Evolutionary conservation across 1,284 basidiomycete species (phyloP).

Genomic region (Tausonia pullulans): DNA sequence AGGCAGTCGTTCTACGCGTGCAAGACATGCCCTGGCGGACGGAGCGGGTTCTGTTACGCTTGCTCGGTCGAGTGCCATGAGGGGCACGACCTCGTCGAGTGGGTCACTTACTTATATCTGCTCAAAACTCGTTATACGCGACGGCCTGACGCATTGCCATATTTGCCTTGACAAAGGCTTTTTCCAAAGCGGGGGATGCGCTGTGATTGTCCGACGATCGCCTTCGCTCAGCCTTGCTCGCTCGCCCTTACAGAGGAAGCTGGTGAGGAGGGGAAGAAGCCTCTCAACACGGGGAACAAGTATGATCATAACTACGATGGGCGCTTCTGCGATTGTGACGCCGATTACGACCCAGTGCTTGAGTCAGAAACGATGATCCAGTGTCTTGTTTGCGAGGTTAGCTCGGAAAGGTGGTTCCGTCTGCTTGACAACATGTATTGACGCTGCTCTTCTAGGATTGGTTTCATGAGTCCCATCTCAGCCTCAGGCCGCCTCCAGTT

Average conservation of each 20-base stretch:
- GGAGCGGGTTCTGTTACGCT: conserved; percentile 3
- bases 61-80: conserved; percentile 8
- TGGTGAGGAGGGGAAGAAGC: neutral
- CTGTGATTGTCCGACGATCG: conserved; percentile 9
- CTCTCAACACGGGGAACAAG: neutral
- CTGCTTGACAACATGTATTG: neutral
- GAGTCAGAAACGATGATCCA: conserved; percentile 9
- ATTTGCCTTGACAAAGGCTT: neutral
- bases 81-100: neutral
- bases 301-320: conserved; percentile 9
- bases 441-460: conserved; percentile 1
- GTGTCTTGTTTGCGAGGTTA: conserved; percentile 7
- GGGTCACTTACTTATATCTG: too few relatives aligned
- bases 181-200: conserved; percentile 5
- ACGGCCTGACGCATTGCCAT: too few relatives aligned
- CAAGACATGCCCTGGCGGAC: neutral
- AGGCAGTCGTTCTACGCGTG: conserved; percentile 8
- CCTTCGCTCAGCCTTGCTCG: conserved; percentile 3
- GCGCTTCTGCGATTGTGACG: conserved; percentile 4
- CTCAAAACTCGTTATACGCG: too few relatives aligned
- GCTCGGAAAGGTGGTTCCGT: neutral
- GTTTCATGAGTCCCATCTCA: conserved; percentile 11
- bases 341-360: neutral
- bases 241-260: neutral
- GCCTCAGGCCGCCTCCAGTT: conserved; percentile 1